Evolutionary conservation across 2,329 filamentous ascomycete genomes (phyloP), one percentile per base, ranked within the genome.

Genomic region (Fusarium hainanense): DNA sequence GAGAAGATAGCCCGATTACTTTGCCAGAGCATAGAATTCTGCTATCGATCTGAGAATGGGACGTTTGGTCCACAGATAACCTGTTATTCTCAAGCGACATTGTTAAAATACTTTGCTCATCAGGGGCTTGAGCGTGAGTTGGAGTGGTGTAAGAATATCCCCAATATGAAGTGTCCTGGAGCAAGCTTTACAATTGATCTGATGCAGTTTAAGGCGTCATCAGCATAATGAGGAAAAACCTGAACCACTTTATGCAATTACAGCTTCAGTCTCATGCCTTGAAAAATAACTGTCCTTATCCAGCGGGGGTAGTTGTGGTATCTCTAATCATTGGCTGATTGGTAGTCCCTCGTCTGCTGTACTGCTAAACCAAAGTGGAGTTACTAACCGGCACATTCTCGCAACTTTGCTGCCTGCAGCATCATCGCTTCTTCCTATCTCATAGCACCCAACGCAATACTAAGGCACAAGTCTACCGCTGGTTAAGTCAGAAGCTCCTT

Each of bases 51-150:
- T 7, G 62, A 66, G 1, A 65, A 65, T 32, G 62, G 62, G 1
- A 65, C 60, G 2, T 66, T 65, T 3, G 60, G 61, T 2, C 62
- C 62, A 0, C 62, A 65, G 8, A 52, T 66, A 14, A 65, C 62
- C 5, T 59, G 60, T 4, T 65, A 60, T 48, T 7, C 40, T 1
- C 62, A 65, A 30, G 16, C 52, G 2, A 41, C 61, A 0, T 2
- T 65, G 4, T n/a, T 27, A 3, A 41, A 25, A 0, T 65, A 66
- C 1, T 66, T 60, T n/a, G 7, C 13, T 1, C 41, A 10, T 1
- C 11, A 42, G 0, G 46, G 54, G 7, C 37, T 42, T 2, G 34
- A 6, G 16, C 37, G 54, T 4, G 62, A 65, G n/a, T 16, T 65
- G 0, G 20, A 37, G 5, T 65, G 62, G 62, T 59, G 60, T 3